Evolutionary conservation across 345 rosid genomes (phyloP).

Genomic region (Eucalyptus pauciflora): DNA sequence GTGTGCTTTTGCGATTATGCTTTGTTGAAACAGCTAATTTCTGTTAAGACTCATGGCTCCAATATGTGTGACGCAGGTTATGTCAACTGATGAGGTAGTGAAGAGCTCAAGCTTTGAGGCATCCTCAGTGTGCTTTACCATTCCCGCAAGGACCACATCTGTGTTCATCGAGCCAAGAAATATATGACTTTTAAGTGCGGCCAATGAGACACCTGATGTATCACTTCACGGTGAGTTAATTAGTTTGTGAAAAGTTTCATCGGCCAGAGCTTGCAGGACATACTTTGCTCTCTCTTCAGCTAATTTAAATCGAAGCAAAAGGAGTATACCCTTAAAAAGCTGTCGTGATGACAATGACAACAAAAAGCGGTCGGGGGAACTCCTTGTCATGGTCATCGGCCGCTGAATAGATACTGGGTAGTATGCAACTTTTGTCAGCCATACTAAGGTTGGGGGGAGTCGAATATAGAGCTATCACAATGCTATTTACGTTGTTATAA

Average conservation of each 20-base stretch:
- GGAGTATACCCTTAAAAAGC: neutral
- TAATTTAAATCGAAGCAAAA: neutral
- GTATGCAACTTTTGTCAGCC: neutral
- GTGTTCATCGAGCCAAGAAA: constrained; percentile 62
- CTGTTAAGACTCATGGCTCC: neutral
- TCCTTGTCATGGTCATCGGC: neutral
- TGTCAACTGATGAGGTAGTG: constrained; percentile 48
- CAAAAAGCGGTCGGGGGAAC: neutral
- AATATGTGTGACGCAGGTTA: constrained; percentile 19
- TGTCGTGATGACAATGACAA: neutral
- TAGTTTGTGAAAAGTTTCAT: neutral
- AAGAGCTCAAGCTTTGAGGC: constrained; percentile 52
- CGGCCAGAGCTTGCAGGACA: neutral
- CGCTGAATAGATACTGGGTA: neutral
- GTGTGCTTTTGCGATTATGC: neutral
- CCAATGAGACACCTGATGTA: neutral
- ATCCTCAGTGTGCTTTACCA: constrained; percentile 37
- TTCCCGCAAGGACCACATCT: constrained; percentile 56
- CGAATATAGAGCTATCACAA: neutral
- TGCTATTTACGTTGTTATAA: neutral
- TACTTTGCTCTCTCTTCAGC: neutral
- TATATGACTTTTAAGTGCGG: neutral
- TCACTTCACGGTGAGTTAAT: neutral
- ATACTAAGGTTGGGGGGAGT: neutral
- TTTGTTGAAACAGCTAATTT: neutral